Evolutionary conservation across 2,329 filamentous ascomycete species (phyloP).

Genomic region (Hypoxylon sp.): DNA sequence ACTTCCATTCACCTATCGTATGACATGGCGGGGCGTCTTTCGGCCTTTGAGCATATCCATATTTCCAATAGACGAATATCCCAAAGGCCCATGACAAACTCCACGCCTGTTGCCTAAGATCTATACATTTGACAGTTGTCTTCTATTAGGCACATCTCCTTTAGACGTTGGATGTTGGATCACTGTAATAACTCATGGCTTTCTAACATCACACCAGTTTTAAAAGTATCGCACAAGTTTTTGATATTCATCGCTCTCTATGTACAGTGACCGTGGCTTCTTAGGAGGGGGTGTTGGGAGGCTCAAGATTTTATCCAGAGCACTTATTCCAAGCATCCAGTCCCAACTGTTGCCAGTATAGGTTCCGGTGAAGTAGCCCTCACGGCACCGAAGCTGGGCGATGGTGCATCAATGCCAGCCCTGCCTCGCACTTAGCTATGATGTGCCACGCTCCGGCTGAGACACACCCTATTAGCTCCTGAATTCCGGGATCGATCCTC

Average conservation of each 20-base stretch:
- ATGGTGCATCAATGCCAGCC: not conserved
- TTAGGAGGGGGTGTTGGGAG: not conserved
- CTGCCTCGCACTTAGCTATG: constrained; percentile 7
- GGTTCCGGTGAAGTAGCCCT: not conserved
- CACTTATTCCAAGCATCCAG: constrained; percentile 4
- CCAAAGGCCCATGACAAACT: not conserved
- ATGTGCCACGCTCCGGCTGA: not conserved
- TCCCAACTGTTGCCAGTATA: not conserved
- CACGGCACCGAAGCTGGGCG: not conserved
- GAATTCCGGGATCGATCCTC: constrained; percentile 1
- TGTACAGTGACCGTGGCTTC: constrained; percentile 2
- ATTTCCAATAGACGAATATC: constrained; percentile 16
- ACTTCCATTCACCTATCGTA: constrained; percentile 19
- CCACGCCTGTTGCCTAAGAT: not conserved
- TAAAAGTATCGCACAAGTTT: not conserved
- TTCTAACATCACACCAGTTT: not conserved
- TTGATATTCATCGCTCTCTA: constrained; percentile 3
- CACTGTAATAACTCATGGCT: no score
- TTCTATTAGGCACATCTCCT: no score
- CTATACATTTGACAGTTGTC: no score
- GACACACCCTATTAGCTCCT: constrained; percentile 13
- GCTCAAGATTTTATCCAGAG: not conserved
- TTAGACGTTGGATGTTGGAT: no score
- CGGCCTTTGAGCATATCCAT: constrained; percentile 1
- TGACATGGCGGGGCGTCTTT: constrained; percentile 3